These are phyloP conservation scores for Sabuloglossum arenarium DNA, from an alignment of 495 filamentous ascomycete genomes.

Conservation along the genomic window DNA sequence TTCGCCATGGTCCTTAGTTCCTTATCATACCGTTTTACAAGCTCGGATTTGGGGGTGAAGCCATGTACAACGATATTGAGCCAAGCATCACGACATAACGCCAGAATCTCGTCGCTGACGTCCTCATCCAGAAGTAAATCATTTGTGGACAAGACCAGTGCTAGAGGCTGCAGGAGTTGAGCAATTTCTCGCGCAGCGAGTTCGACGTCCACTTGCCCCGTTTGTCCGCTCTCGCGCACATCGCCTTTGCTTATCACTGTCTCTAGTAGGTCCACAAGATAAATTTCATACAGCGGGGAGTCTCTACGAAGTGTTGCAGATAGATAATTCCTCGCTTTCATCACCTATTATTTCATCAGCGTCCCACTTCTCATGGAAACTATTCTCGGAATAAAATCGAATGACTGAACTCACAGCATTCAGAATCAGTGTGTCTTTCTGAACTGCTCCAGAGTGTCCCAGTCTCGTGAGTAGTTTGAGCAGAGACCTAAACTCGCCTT, in stretches of 20 bases:
- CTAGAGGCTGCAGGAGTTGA: constrained; percentile 62
- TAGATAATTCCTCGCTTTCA: constrained; percentile 56
- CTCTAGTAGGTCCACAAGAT: constrained; percentile 65
- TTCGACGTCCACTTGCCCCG: constrained; percentile 47
- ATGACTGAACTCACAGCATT: constrained; percentile 32
- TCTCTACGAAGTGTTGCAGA: constrained; percentile 42
- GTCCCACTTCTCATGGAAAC: neutral
- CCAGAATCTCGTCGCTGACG: constrained; percentile 41
- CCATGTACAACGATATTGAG: constrained; percentile 92
- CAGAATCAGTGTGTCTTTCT: constrained; percentile 35
- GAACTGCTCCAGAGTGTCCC: constrained; percentile 45
- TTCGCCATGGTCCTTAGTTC: constrained; percentile 67
- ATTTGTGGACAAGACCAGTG: constrained; percentile 44
- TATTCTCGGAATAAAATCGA: neutral
- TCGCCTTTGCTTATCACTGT: constrained; percentile 81
- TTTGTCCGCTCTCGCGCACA: constrained; percentile 23
- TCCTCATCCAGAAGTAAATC: constrained; percentile 22
- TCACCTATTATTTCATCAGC: constrained; percentile 26
- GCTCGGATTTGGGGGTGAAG: constrained; percentile 49
- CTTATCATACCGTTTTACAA: constrained; percentile 41
- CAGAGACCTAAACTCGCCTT: constrained; percentile 60
- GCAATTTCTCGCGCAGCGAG: constrained; percentile 67
- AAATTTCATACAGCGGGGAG: constrained; percentile 55
- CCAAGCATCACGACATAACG: constrained; percentile 78
- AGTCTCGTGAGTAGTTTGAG: constrained; percentile 63